Evolutionary conservation across 257 asterid genomes (phyloP).

Genomic region (Nemophila menziesii): DNA sequence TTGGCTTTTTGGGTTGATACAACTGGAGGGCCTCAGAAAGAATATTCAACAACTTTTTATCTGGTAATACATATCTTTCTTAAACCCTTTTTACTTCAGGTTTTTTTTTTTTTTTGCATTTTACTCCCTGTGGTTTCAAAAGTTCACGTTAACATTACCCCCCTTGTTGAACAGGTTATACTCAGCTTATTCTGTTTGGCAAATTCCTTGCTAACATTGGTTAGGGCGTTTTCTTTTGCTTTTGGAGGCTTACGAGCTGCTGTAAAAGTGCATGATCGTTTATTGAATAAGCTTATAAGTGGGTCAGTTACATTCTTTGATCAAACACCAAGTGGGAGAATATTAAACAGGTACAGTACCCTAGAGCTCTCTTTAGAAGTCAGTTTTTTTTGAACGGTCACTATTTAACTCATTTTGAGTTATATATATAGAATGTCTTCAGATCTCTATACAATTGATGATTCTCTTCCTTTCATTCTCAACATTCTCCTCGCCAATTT

Average conservation of each 20-base stretch:
- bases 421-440: conserved; percentile 76
- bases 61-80: conserved; percentile 38
- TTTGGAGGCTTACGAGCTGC: conserved; percentile 92
- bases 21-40: conserved; percentile 33
- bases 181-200: conserved; percentile 63
- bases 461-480: conserved; percentile 94
- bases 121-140: too few relatives aligned
- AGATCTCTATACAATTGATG: conserved; percentile 91
- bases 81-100: conserved; percentile 1
- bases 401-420: conserved; percentile 24
- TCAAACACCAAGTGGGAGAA: conserved; percentile 86
- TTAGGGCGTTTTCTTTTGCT: conserved; percentile 85
- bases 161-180: conserved; percentile 41
- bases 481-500: conserved; percentile 91
- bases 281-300: conserved; percentile 50
- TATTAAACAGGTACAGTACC: conserved; percentile 76
- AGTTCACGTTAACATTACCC: too few relatives aligned
- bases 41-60: conserved; percentile 57
- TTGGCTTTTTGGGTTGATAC: conserved; percentile 94
- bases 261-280: conserved; percentile 49
- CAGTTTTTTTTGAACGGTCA: neutral
- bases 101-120: too few relatives aligned
- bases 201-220: conserved; percentile 64
- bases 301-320: conserved; percentile 78
- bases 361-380: conserved; percentile 7